These are phyloP conservation scores for Fusarium redolens DNA, from an alignment of 2,329 filamentous ascomycete genomes.

Conservation along the genomic window DNA sequence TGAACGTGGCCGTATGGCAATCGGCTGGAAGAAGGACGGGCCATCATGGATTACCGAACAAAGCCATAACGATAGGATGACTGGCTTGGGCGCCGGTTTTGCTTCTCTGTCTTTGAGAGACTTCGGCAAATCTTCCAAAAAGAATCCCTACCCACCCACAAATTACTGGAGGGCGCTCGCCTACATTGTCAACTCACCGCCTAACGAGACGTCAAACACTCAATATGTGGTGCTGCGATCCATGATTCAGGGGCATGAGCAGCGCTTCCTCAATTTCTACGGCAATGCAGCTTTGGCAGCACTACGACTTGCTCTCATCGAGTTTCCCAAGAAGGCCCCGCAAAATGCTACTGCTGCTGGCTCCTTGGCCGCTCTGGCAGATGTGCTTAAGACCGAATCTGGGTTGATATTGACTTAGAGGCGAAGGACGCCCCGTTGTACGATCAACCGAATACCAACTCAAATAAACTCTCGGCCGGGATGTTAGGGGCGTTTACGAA, in stretches of 20 bases:
- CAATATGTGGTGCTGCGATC: slow-evolving; percentile 77
- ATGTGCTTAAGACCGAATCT: slow-evolving; percentile 62
- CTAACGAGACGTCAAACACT: slow-evolving; percentile 74
- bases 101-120: slow-evolving; percentile 85
- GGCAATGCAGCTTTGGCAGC: slow-evolving; percentile 80
- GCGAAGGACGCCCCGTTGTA: slow-evolving; percentile 1
- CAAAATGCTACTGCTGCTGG: slow-evolving; percentile 61
- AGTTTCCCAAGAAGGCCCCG: slow-evolving; percentile 71
- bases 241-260: slow-evolving; percentile 78
- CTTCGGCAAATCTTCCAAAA: slow-evolving; percentile 75
- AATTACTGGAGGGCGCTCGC: slow-evolving; percentile 87
- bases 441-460: not conserved
- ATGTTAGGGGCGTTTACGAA: slow-evolving; percentile 29
- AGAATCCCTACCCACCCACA: slow-evolving; percentile 80
- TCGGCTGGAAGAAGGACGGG: slow-evolving; percentile 78
- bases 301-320: slow-evolving; percentile 76
- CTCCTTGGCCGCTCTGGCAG: slow-evolving; percentile 64
- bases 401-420: slow-evolving; percentile 59
- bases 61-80: slow-evolving; percentile 84
- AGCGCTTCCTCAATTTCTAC: slow-evolving; percentile 83
- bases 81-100: slow-evolving; percentile 84
- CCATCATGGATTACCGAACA: slow-evolving; percentile 74
- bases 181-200: slow-evolving; percentile 79
- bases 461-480: slow-evolving; percentile 3
- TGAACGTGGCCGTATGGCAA: slow-evolving; percentile 69